A percentile compares a stretch with the other conserved stretches of the same genome.
phyloP scores from a whole-genome alignment of 495 filamentous ascomycete genomes.

The Lophium mytilinum region DNA sequence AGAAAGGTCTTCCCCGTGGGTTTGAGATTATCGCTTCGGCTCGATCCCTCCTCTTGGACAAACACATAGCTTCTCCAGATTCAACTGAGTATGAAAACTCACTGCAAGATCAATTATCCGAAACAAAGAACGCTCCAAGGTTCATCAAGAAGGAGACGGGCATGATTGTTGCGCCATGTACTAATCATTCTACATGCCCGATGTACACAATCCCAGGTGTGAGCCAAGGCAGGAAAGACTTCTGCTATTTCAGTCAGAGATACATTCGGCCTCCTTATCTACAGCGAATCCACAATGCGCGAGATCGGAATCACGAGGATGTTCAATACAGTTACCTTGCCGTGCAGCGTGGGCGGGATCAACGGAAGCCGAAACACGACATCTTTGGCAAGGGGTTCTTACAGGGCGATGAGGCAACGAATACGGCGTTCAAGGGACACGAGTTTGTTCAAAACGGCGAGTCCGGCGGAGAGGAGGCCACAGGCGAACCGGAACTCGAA shows the following conservation, averaged over 20 bases:
- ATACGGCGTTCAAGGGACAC: conserved; percentile 36
- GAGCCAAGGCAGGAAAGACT: conserved; percentile 68
- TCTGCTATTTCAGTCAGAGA: conserved; percentile 83
- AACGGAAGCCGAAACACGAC: conserved; percentile 20
- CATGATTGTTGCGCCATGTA: conserved; percentile 94
- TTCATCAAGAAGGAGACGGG: conserved; percentile 57
- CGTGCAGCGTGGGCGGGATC: conserved; percentile 62
- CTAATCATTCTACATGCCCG: conserved; percentile 79
- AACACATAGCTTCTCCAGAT: conserved; percentile 61
- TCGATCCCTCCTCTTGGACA: conserved; percentile 64
- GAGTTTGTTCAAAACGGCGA: conserved; percentile 27
- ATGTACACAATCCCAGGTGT: conserved; percentile 71
- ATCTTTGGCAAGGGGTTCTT: conserved; percentile 20
- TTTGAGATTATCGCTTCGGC: conserved; percentile 88
- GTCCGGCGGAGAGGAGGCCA: conserved; percentile 35
- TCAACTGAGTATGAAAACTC: conserved; percentile 32
- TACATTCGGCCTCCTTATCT: conserved; percentile 77
- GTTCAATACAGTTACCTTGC: conserved; percentile 81
- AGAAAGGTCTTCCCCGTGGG: conserved; percentile 84
- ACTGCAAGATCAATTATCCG: conserved; percentile 10
- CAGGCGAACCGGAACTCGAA: conserved; percentile 40
- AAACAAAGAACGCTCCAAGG: conserved; percentile 33
- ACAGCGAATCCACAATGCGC: conserved; percentile 65
- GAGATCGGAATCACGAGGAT: conserved; percentile 78
- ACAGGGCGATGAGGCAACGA: conserved; percentile 32